Evolutionary conservation across 1,139 yeast genomes (phyloP).

Genomic region (Yamadazyma triangularis): DNA sequence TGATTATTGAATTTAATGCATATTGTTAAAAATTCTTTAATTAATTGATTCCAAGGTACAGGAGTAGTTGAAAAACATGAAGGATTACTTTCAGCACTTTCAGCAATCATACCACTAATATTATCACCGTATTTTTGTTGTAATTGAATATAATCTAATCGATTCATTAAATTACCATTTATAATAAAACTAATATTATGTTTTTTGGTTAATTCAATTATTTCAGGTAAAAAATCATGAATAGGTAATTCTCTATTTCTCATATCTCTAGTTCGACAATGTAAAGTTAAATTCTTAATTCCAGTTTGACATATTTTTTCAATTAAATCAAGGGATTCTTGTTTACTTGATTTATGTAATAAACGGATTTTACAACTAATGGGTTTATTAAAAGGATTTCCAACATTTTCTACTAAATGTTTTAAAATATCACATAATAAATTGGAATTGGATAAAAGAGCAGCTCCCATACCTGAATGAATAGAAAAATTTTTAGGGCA

Average conservation of each 20-base stretch:
- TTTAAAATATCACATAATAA: conserved; percentile 61
- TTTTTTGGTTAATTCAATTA: conserved; percentile 59
- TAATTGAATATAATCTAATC: conserved; percentile 51
- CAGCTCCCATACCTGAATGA: conserved; percentile 98
- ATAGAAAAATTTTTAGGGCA: conserved; percentile 90
- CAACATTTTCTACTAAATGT: conserved; percentile 72
- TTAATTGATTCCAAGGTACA: conserved; percentile 50
- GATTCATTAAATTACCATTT: conserved; percentile 69
- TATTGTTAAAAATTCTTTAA: conserved; percentile 48
- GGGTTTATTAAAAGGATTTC: conserved; percentile 69
- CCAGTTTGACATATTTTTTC: conserved; percentile 72
- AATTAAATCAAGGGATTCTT: conserved; percentile 61
- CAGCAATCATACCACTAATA: conserved; percentile 90
- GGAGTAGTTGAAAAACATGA: conserved; percentile 58
- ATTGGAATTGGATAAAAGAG: conserved; percentile 78
- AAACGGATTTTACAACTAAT: conserved; percentile 88
- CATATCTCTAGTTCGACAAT: conserved; percentile 88
- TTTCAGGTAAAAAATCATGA: conserved; percentile 57
- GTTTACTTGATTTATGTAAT: conserved; percentile 39
- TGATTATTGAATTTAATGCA: conserved; percentile 58
- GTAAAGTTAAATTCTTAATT: conserved; percentile 77
- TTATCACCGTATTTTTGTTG: conserved; percentile 46
- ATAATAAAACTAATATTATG: conserved; percentile 68
- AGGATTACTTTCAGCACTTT: conserved; percentile 83
- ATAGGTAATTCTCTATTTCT: conserved; percentile 81